phyloP scores from a whole-genome alignment of 2,329 filamentous ascomycete genomes.

The Hymenoscyphus occultus region DNA sequence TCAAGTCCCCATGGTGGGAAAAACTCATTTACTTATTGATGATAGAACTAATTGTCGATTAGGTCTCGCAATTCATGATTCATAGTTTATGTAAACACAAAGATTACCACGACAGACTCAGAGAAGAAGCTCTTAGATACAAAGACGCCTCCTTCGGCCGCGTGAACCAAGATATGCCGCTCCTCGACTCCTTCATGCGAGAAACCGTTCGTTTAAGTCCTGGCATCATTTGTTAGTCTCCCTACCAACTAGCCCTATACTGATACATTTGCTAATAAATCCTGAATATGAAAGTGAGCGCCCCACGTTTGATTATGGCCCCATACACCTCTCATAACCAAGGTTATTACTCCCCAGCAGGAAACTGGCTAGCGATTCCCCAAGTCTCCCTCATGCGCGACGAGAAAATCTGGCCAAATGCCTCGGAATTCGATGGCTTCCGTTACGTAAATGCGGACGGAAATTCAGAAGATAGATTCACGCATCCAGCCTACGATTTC shows the following conservation, averaged over 20 bases:
- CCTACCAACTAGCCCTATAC: not conserved
- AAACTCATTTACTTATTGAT: not conserved
- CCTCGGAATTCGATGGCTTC: not conserved
- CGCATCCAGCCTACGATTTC: not conserved
- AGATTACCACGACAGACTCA: not conserved
- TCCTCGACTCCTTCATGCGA: not conserved
- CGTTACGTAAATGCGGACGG: not conserved
- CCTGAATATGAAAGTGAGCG: not conserved
- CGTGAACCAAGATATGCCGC: conserved; percentile 1
- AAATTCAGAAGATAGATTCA: not conserved
- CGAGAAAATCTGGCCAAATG: not conserved
- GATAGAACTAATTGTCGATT: not conserved
- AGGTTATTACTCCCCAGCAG: not conserved
- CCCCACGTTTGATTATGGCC: not conserved
- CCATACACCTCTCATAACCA: not conserved
- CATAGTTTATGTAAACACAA: not conserved
- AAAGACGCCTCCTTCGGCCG: not conserved
- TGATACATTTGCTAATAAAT: not conserved
- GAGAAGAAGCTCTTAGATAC: conserved; percentile 1
- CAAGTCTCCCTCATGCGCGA: not conserved
- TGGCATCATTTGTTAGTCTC: not conserved
- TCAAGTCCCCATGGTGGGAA: not conserved
- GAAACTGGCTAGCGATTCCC: not conserved
- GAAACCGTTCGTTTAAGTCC: not conserved
- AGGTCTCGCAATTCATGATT: not conserved